Evolutionary conservation across 2,329 filamentous ascomycete genomes (phyloP), one percentile per base, ranked within the genome.

Genomic region (Cytospora piceicola): DNA sequence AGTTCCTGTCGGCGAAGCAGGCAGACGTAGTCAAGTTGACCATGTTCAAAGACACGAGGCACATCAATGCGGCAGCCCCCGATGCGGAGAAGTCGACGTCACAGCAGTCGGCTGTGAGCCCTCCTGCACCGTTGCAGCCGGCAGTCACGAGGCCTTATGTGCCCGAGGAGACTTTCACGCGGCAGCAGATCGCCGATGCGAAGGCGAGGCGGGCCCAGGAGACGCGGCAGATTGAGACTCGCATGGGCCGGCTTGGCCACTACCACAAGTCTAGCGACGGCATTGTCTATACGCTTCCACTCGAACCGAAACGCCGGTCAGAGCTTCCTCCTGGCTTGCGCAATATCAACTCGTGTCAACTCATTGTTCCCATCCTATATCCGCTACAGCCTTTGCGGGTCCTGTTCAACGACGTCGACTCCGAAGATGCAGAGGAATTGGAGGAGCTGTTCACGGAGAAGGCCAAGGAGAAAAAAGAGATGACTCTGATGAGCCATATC

Each of bases 201-300:
- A 85, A 86, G 72, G 82, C 84, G 51, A 84, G 84, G 62, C 82
- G 91, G 67, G 85, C 87, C 24, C 79, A 83, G 57, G 90, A 94
- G 73, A 85, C 86, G 29, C 85, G 88, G 46, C 91, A 93, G 72
- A 82, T 95, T 0, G 90, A 94, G 77, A 85, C 91, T 32, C 86
- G 92, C 36, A 88, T 95, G 81, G 86, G 89, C 20, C 83, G 89
- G 69, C 74, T 90, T 58, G 82, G 87, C 1, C 76, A 86, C 42
- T 95, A 90, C 73, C 84, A 87, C 34, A 90, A 89, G 69, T 89
- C 88, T 1, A 79, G 83, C 34, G 90, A 94, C 75, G 90, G 90
- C 1, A 81, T 89, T 66, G 83, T 87, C 20, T 94, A 90, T 74
- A 89, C 85, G 2, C 74, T 94, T 15, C 90, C 91, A 0, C 77